phyloP scores from a whole-genome alignment of 805 yeast species.

The Starmerella bombi region DNA sequence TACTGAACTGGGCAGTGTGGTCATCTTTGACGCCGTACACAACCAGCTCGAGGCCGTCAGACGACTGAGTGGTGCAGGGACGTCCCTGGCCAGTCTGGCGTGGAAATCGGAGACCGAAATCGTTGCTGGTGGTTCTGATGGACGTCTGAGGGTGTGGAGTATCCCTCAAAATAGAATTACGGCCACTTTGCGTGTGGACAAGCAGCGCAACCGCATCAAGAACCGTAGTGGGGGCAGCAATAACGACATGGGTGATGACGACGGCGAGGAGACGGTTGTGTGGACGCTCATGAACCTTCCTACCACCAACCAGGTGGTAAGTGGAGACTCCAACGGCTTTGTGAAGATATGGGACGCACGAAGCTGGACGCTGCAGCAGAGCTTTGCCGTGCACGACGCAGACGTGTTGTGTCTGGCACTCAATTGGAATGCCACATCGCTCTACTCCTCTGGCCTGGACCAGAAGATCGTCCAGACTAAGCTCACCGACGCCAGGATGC shows the following conservation, averaged over 20 bases:
- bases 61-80: slow-evolving; percentile 49
- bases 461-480: slow-evolving; percentile 70
- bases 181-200: slow-evolving; percentile 84
- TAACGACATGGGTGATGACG: not conserved
- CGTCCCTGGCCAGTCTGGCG: slow-evolving; percentile 63
- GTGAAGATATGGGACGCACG: slow-evolving; percentile 85
- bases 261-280: slow-evolving; percentile 52
- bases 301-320: slow-evolving; percentile 55
- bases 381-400: slow-evolving; percentile 75
- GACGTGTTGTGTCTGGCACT: slow-evolving; percentile 62
- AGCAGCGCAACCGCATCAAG: slow-evolving; percentile 49
- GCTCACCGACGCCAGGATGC: slow-evolving; percentile 31
- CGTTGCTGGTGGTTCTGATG: slow-evolving; percentile 94
- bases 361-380: slow-evolving; percentile 62
- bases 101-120: slow-evolving; percentile 58
- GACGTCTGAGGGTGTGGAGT: slow-evolving; percentile 75
- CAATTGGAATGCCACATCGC: slow-evolving; percentile 35
- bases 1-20: slow-evolving; percentile 90
- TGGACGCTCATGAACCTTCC: slow-evolving; percentile 71
- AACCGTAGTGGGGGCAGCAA: not conserved
- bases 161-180: slow-evolving; percentile 49
- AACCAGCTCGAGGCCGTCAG: slow-evolving; percentile 67
- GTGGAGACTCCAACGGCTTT: slow-evolving; percentile 93
- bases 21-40: slow-evolving; percentile 68
- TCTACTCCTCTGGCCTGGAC: slow-evolving; percentile 88